Conservation (phyloP, 1,139 yeast species). For the Yamadazyma siamensis region DNA sequence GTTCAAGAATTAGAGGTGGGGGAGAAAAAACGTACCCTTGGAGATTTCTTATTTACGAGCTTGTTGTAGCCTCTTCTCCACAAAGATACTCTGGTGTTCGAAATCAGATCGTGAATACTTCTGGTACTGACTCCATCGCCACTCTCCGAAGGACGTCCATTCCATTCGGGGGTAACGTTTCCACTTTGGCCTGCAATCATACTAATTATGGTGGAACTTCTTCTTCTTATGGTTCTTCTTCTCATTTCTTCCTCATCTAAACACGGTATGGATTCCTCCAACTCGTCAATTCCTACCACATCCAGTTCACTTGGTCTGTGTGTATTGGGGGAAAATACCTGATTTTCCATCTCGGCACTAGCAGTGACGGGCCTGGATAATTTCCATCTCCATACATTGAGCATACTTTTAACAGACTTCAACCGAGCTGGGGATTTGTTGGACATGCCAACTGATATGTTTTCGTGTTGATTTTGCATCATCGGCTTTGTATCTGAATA, state of each 20-base stretch:
- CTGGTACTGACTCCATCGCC: no score
- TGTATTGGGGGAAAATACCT: slow-evolving; percentile 25
- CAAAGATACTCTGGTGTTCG: no score
- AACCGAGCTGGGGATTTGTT: slow-evolving; percentile 1
- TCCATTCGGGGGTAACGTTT: no score
- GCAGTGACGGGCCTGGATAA: slow-evolving; percentile 3
- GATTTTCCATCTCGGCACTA: slow-evolving; percentile 19
- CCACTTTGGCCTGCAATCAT: neutral
- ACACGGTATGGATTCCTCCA: no score
- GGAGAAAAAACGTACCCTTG: no score
- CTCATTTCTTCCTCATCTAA: slow-evolving; percentile 4
- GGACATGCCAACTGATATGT: no score
- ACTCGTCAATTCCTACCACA: slow-evolving; percentile 20
- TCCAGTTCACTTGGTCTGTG: slow-evolving; percentile 22
- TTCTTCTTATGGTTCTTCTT: neutral
- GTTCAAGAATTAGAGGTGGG: no score
- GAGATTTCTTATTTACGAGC: no score
- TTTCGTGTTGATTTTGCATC: neutral
- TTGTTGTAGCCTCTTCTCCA: no score
- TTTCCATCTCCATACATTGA: slow-evolving; percentile 5
- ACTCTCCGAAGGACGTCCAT: no score
- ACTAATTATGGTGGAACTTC: neutral
- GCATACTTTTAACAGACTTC: slow-evolving; percentile 3
- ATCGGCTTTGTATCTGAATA: no score
- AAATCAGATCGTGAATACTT: no score